Conservation (phyloP, 345 rosid species). For the Citrus inodora region DNA sequence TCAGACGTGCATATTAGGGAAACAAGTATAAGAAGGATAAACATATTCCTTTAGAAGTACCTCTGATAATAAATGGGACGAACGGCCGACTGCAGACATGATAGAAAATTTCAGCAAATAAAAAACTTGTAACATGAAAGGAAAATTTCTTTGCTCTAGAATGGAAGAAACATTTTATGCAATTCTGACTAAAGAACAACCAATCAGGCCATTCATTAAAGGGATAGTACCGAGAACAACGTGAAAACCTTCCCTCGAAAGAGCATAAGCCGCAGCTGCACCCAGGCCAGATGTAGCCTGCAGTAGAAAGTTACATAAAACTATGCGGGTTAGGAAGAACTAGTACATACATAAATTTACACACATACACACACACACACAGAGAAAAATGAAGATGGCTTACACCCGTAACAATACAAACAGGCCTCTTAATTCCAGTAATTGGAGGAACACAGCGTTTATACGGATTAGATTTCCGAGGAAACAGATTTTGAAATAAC, state of each 20-base stretch:
- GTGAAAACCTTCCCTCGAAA: constrained; percentile 68
- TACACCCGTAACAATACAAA: constrained; percentile 86
- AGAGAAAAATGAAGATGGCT: constrained; percentile 15
- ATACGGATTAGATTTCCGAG: constrained; percentile 24
- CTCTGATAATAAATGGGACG: constrained; percentile 49
- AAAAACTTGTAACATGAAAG: not conserved
- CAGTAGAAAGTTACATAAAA: not conserved
- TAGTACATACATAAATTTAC: not conserved
- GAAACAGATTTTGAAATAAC: constrained; percentile 33
- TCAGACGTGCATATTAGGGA: not conserved
- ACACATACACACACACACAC: too few species aligned
- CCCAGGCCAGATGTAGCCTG: constrained; percentile 94
- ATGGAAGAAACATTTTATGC: not conserved
- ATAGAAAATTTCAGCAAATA: constrained; percentile 19
- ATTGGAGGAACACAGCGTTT: constrained; percentile 29
- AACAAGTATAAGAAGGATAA: not conserved
- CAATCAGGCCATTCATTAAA: not conserved
- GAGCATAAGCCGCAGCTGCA: constrained; percentile 65
- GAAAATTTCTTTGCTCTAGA: not conserved
- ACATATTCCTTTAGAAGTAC: constrained; percentile 27
- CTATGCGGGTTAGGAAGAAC: not conserved
- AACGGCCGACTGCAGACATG: constrained; percentile 68
- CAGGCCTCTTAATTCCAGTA: constrained; percentile 28
- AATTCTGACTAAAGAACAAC: not conserved
- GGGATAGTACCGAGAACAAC: constrained; percentile 64